Conservation (phyloP, 2,329 filamentous ascomycete genomes). For the Elsinoe ampelina region DNA sequence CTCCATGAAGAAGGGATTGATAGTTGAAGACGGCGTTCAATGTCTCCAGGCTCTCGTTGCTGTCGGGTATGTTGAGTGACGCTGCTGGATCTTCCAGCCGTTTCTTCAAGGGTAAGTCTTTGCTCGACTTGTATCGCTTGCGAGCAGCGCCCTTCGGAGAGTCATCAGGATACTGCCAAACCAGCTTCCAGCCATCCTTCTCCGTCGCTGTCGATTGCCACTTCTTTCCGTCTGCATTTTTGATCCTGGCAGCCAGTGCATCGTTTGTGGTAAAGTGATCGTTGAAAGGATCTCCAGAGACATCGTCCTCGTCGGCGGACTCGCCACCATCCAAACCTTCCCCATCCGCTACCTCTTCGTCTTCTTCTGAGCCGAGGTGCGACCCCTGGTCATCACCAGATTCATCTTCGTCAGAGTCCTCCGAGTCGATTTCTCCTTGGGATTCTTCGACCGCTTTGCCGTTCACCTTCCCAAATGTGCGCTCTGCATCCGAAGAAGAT, state of each 20-base stretch:
- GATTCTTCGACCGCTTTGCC: slow-evolving; percentile 20
- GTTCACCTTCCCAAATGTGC: neutral
- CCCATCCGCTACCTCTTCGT: slow-evolving; percentile 36
- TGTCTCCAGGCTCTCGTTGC: slow-evolving; percentile 54
- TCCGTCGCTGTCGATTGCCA: slow-evolving; percentile 33
- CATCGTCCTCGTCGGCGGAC: slow-evolving; percentile 20
- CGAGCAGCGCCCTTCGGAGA: neutral
- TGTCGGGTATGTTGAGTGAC: slow-evolving; percentile 49
- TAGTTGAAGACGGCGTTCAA: slow-evolving; percentile 72
- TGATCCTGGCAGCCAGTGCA: slow-evolving; percentile 44
- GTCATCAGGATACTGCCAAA: slow-evolving; percentile 18
- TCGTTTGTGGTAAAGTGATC: slow-evolving; percentile 66
- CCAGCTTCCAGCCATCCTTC: slow-evolving; percentile 4
- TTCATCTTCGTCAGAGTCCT: slow-evolving; percentile 26
- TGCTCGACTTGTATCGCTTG: slow-evolving; percentile 13
- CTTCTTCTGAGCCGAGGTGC: slow-evolving; percentile 35
- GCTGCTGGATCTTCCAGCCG: slow-evolving; percentile 51
- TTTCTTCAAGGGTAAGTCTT: slow-evolving; percentile 57
- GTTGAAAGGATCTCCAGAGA: slow-evolving; percentile 62
- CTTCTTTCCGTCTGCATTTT: slow-evolving; percentile 38
- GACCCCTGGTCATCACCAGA: slow-evolving; percentile 30
- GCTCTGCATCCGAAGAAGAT: slow-evolving; percentile 14
- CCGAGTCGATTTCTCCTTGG: neutral
- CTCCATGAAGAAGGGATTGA: slow-evolving; percentile 67
- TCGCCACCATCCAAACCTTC: slow-evolving; percentile 42